phyloP scores from a whole-genome alignment of 805 yeast genomes.

The Myxozyma kluyveri region DNA sequence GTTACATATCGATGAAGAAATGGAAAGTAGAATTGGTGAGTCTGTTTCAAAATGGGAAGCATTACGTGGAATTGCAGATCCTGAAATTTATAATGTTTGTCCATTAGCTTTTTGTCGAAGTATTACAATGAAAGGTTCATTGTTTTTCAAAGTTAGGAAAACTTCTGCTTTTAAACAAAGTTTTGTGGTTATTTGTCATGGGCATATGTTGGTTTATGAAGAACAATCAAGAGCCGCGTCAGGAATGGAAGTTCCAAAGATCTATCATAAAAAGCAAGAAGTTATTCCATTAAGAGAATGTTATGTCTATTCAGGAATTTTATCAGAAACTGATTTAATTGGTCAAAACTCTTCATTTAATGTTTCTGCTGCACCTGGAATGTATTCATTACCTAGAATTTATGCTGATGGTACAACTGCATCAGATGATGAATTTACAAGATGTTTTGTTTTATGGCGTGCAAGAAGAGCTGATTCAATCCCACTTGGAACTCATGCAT shows the following conservation, averaged over 20 bases:
- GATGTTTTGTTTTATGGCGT: conserved; percentile 79
- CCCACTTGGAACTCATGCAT: conserved; percentile 6
- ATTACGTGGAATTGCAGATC: conserved; percentile 53
- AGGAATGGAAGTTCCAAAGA: conserved; percentile 48
- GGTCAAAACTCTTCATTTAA: conserved; percentile 29
- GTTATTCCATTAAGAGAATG: conserved; percentile 65
- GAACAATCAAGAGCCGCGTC: conserved; percentile 48
- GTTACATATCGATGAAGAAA: conserved; percentile 53
- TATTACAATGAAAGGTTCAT: conserved; percentile 58
- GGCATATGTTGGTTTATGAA: conserved; percentile 59
- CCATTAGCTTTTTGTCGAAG: conserved; percentile 58
- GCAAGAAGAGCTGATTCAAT: conserved; percentile 28
- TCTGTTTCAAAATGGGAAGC: conserved; percentile 53
- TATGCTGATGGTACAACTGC: conserved; percentile 84
- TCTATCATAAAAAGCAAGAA: conserved; percentile 52
- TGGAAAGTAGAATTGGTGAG: conserved; percentile 54
- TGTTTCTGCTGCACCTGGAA: conserved; percentile 21
- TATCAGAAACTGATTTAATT: conserved; percentile 57
- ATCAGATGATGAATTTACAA: conserved; percentile 66
- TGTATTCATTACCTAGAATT: conserved; percentile 59
- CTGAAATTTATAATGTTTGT: conserved; percentile 53
- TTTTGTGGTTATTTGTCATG: conserved; percentile 68
- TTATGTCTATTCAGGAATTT: conserved; percentile 71
- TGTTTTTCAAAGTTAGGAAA: conserved; percentile 68
- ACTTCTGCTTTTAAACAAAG: conserved; percentile 62